Evolutionary conservation across 805 yeast genomes (phyloP).

Genomic region (Hanseniaspora singularis): DNA sequence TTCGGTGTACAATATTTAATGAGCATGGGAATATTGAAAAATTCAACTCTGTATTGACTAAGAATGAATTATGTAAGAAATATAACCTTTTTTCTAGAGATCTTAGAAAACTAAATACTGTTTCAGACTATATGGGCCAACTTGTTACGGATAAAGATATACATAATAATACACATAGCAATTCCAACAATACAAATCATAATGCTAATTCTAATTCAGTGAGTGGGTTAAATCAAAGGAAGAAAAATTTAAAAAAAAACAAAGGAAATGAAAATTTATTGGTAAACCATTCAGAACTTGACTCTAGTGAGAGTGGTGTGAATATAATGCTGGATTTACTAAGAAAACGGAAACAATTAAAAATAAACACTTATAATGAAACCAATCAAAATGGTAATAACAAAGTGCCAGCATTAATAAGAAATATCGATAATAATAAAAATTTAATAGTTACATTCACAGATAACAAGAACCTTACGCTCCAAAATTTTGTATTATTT

Average conservation of each 20-base stretch:
- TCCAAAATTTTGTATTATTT: neutral
- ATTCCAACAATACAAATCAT: neutral
- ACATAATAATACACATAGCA: neutral
- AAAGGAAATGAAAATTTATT: neutral
- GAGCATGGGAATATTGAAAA: constrained; percentile 11
- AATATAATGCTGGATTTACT: neutral
- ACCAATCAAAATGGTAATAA: neutral
- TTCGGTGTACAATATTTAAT: constrained; percentile 15
- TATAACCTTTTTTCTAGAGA: constrained; percentile 15
- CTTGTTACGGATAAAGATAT: constrained; percentile 3
- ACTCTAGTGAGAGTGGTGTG: constrained; percentile 13
- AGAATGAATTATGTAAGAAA: constrained; percentile 12
- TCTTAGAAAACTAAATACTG: constrained; percentile 15
- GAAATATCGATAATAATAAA: no score
- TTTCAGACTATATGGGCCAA: constrained; percentile 9
- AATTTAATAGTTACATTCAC: neutral
- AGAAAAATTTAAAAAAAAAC: neutral
- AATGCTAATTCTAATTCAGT: no score
- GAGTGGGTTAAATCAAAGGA: no score
- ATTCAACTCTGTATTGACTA: constrained; percentile 10
- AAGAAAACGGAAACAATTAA: neutral
- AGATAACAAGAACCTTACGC: neutral
- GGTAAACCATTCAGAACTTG: neutral
- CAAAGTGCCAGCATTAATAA: neutral
- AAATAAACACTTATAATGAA: constrained; percentile 16